These are phyloP conservation scores for Buddleja alternifolia DNA, from an alignment of 257 asterid genomes.

Conservation along the genomic window DNA sequence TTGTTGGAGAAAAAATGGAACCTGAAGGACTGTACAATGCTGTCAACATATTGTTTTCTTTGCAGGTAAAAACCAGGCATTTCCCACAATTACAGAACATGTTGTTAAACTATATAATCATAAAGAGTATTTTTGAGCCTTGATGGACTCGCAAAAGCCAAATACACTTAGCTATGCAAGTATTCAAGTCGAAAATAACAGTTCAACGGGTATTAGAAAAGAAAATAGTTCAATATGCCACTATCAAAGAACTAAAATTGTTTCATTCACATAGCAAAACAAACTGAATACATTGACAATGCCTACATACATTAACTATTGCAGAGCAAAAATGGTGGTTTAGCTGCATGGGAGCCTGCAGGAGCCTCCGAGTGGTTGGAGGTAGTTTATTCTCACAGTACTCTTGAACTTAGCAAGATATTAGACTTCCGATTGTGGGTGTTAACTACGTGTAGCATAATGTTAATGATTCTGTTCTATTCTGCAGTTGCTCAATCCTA, in stretches of 20 bases:
- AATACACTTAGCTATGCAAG: background rate
- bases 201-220: background rate
- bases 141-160: background rate
- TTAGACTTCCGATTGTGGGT: background rate
- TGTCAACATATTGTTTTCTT: slow-evolving; percentile 67
- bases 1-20: slow-evolving; percentile 75
- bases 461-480: background rate
- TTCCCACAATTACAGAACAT: background rate
- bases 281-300: background rate
- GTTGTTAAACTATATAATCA: background rate
- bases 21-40: slow-evolving; percentile 67
- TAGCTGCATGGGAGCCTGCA: slow-evolving; percentile 98
- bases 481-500: slow-evolving; percentile 71
- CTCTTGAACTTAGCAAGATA: slow-evolving; percentile 5
- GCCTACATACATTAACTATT: slow-evolving; percentile 10
- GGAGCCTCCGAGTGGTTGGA: slow-evolving; percentile 83
- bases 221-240: background rate
- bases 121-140: background rate
- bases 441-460: background rate
- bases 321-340: slow-evolving; percentile 92
- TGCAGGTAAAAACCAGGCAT: slow-evolving; percentile 54
- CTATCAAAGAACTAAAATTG: background rate
- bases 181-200: background rate
- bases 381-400: slow-evolving; percentile 37
- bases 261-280: background rate